A percentile compares a stretch with the other conserved stretches of the same genome.
Evolutionary conservation across 1,284 basidiomycete genomes (phyloP).

Genomic region (Ganoderma lucidum): DNA sequence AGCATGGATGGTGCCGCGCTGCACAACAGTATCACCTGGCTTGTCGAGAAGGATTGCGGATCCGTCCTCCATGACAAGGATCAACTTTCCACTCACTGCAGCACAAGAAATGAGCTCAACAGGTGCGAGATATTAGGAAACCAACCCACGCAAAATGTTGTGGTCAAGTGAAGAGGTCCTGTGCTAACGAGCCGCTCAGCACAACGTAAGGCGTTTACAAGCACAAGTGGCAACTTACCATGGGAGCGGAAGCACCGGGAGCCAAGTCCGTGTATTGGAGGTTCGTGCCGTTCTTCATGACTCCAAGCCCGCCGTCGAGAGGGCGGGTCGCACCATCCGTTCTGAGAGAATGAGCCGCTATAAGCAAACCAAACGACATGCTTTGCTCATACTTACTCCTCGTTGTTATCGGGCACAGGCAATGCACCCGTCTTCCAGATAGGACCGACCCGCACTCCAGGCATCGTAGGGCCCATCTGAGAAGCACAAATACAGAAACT

Average conservation of each 20-base stretch:
- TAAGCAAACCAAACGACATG: background rate
- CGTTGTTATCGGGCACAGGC: conserved; percentile 64
- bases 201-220: background rate
- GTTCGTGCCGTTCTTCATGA: conserved; percentile 58
- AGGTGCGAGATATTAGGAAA: no score
- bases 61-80: conserved; percentile 65
- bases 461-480: conserved; percentile 24
- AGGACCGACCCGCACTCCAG: conserved; percentile 39
- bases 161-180: conserved; percentile 64
- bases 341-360: conserved; percentile 38
- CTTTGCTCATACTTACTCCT: conserved; percentile 32
- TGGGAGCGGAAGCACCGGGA: conserved; percentile 56
- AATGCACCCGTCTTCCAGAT: conserved; percentile 61
- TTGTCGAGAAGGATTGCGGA: conserved; percentile 59
- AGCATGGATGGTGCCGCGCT: conserved; percentile 66
- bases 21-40: conserved; percentile 64
- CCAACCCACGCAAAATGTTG: conserved; percentile 60
- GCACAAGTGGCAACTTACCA: conserved; percentile 48
- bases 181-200: conserved; percentile 40
- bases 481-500: background rate
- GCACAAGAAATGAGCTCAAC: background rate
- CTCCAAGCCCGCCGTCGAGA: conserved; percentile 49
- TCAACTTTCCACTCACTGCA: conserved; percentile 62
- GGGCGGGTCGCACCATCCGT: conserved; percentile 57
- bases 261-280: conserved; percentile 64